Base-by-base conservation (phyloP, 768 basidiomycete genomes). In the Serendipita sp. region DNA sequence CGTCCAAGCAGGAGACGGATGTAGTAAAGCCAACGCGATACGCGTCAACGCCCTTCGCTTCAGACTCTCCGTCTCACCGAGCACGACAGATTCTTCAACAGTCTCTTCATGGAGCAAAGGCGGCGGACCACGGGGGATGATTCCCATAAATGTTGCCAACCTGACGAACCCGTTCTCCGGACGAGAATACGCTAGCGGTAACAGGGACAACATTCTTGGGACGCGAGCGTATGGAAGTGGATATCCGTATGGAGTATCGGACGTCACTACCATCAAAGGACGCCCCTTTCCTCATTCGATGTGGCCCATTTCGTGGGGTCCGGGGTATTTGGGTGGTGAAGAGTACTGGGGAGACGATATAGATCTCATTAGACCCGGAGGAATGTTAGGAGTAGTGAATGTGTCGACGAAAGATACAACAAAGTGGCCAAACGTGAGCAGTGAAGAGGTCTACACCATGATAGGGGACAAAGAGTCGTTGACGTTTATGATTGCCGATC, bases 181-280 rank as follows among this genome's bases (percentile, higher is more conserved):
- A 4, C 32, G 65, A 16, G 41, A 28, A 15, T 65, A 58, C 46
- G 65, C 44, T 46, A 53, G 65, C 3, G 65, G 54, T 44, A 16
- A 32, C 35, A 30, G 65, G 24, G 18, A 37, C 11, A 37, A 41
- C n/a, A 58, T 65, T 15, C 60, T 44, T 2, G 65, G 65, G 4
- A 63, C 54, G 15, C 34, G 66, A 13, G 64, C 53, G 0, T 53
- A 58, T n/a, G 65, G 65, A 28, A 65, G 65, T 38, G 65, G 65
- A 13, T 65, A 65, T 45, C 65, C 65, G 16, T 65, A 65, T 38
- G 65, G 65, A 18, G 56, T 35, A n/a, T 10, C 13, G 16, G 54
- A 37, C n/a, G 56, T 35, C 4, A 4, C 8, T 28, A 58, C 54
- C 24, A 5, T 65, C n/a, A 41, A 7, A 7, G 65, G 65, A 3